Percentiles rank a stretch among this genome's conserved stretches.
These are phyloP conservation scores for Neolentinus lepideus DNA, from an alignment of 1,284 basidiomycete genomes.

Conservation along the genomic window DNA sequence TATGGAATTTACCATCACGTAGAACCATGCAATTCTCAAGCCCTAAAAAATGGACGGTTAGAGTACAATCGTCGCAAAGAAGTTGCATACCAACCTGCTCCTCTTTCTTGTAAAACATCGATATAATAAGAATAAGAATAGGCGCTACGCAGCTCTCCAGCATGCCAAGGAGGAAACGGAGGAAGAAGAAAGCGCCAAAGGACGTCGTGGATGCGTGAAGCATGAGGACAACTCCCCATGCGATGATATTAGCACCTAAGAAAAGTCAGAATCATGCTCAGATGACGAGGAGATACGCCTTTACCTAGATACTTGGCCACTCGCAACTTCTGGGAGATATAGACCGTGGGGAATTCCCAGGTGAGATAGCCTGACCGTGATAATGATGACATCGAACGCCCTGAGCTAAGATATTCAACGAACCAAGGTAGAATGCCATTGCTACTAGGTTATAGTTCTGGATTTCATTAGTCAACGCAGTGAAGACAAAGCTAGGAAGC, in stretches of 20 bases:
- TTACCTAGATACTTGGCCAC: constrained; percentile 57
- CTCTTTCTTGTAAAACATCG: constrained; percentile 66
- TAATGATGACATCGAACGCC: neutral
- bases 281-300: neutral
- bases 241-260: constrained; percentile 48
- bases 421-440: constrained; percentile 56
- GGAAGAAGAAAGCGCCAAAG: constrained; percentile 54
- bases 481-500: neutral
- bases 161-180: constrained; percentile 61
- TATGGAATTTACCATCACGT: constrained; percentile 44
- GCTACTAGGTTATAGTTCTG: constrained; percentile 60
- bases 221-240: constrained; percentile 61
- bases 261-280: neutral
- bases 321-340: constrained; percentile 55
- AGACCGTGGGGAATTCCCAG: constrained; percentile 64
- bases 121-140: constrained; percentile 54
- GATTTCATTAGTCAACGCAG: constrained; percentile 6
- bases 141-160: constrained; percentile 59
- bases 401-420: constrained; percentile 7
- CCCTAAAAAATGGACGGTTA: constrained; percentile 26
- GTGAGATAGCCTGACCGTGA: constrained; percentile 40
- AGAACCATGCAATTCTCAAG: constrained; percentile 58
- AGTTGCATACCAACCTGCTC: constrained; percentile 40
- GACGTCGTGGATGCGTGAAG: constrained; percentile 48
- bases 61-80: neutral